A percentile compares a stretch with the other conserved stretches of the same genome.
Evolutionary conservation across 1,284 basidiomycete species (phyloP).

Genomic region (Anthracocystis walkeri): DNA sequence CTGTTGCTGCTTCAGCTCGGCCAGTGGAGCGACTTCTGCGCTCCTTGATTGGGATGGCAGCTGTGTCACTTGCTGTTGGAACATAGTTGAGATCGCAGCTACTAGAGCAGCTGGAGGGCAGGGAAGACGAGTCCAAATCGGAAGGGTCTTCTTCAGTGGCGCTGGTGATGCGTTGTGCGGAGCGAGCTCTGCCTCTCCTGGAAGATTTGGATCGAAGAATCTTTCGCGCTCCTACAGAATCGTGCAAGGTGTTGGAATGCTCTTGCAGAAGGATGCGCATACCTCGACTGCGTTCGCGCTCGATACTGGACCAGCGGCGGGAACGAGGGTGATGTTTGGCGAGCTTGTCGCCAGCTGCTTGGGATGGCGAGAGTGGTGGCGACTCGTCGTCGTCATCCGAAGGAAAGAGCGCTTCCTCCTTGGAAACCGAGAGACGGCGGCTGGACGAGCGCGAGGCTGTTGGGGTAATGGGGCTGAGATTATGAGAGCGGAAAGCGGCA

Average conservation of each 20-base stretch:
- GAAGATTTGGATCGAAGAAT: neutral
- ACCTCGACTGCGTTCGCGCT: conserved; percentile 47
- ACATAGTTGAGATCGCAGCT: conserved; percentile 36
- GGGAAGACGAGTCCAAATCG: conserved; percentile 26
- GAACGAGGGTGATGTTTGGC: conserved; percentile 14
- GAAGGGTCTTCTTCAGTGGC: conserved; percentile 24
- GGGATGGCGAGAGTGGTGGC: conserved; percentile 23
- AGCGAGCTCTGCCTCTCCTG: conserved; percentile 13
- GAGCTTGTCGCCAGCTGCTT: conserved; percentile 11
- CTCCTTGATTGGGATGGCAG: conserved; percentile 34
- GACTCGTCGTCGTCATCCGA: conserved; percentile 51
- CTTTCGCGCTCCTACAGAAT: neutral
- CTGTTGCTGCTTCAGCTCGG: neutral
- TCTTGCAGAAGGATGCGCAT: conserved; percentile 47
- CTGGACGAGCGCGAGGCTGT: conserved; percentile 4
- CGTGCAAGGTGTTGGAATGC: neutral
- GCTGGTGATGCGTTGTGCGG: neutral
- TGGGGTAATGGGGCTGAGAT: neutral
- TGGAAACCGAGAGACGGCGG: conserved; percentile 26
- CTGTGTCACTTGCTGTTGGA: conserved; percentile 4
- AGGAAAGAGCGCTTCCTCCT: conserved; percentile 43
- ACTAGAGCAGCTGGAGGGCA: conserved; percentile 37
- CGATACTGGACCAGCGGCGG: conserved; percentile 50
- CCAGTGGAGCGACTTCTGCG: conserved; percentile 10
- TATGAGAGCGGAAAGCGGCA: neutral